Percentiles rank a stretch among this genome's conserved stretches.
Conservation (phyloP, 2,329 filamentous ascomycete genomes). For the Phyllosticta citriasiana region DNA sequence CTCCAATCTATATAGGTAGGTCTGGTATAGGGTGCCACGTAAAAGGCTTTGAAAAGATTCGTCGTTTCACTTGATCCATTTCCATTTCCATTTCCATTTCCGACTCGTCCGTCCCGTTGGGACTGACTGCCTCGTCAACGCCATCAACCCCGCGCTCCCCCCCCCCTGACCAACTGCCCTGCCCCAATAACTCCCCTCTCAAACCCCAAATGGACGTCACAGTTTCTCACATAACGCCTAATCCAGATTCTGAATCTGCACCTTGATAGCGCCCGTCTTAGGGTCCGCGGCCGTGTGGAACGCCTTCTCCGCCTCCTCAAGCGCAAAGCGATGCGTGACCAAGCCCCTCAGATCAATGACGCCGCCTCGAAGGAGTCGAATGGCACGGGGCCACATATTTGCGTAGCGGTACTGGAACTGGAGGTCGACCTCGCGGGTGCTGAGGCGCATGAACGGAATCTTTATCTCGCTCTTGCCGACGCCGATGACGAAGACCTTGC, state of each 20-base stretch:
- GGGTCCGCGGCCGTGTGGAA: slow-evolving; percentile 83
- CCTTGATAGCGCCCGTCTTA: slow-evolving; percentile 93
- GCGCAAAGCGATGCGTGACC: slow-evolving; percentile 75
- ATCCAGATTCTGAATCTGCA: slow-evolving; percentile 64
- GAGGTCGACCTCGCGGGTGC: slow-evolving; percentile 83
- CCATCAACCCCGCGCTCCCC: no score
- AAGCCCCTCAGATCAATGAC: slow-evolving; percentile 72
- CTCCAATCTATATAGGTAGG: no score
- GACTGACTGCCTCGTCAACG: no score
- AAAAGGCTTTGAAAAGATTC: no score
- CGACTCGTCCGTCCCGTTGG: no score
- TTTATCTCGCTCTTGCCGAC: slow-evolving; percentile 93
- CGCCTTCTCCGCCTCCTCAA: slow-evolving; percentile 81
- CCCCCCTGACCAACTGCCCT: no score
- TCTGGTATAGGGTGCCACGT: no score
- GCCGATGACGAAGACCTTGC: slow-evolving; percentile 93
- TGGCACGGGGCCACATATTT: slow-evolving; percentile 94
- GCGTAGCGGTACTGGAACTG: slow-evolving; percentile 95
- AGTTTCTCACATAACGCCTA: background rate
- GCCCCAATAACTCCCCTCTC: no score
- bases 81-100: no score
- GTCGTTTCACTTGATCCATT: no score
- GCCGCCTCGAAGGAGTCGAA: slow-evolving; percentile 74
- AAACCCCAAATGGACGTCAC: no score
- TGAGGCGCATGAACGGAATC: slow-evolving; percentile 89